phyloP scores from a whole-genome alignment of 208 protist genomes.

The Acanthamoeba pearcei region DNA sequence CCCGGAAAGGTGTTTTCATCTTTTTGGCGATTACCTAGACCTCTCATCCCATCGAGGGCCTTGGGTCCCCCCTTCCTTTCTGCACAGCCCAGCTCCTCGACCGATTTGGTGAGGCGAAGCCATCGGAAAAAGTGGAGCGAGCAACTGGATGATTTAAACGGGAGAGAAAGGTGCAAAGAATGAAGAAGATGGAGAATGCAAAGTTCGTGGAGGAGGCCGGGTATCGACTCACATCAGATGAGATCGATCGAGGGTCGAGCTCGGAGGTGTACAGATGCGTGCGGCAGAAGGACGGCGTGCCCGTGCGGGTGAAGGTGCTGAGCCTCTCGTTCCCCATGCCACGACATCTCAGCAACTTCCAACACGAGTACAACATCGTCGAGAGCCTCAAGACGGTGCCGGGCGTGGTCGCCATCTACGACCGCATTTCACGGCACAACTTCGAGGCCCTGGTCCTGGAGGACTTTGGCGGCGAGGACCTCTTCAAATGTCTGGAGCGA shows the following conservation, averaged over 20 bases:
- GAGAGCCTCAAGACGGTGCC: not conserved
- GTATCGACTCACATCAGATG: not conserved
- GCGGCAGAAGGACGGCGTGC: not conserved
- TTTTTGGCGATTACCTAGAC: not conserved
- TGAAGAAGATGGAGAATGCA: constrained; percentile 44
- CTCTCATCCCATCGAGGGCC: not conserved
- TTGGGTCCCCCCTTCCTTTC: not conserved
- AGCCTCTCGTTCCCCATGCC: constrained; percentile 66
- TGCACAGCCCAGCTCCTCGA: no score
- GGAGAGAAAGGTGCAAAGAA: not conserved
- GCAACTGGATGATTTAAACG: no score
- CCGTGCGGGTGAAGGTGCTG: constrained; percentile 34
- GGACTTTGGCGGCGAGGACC: constrained; percentile 48
- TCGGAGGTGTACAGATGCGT: constrained; percentile 36
- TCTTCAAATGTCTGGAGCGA: constrained; percentile 10
- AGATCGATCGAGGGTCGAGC: constrained; percentile 1
- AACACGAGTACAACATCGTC: constrained; percentile 63
- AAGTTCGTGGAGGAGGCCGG: constrained; percentile 9
- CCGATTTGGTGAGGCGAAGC: not conserved
- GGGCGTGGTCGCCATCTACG: constrained; percentile 34
- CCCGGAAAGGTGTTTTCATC: no score
- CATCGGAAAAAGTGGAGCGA: not conserved
- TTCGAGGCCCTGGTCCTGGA: constrained; percentile 52
- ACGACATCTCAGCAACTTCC: constrained; percentile 67
- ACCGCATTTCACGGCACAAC: constrained; percentile 2